phyloP scores from a whole-genome alignment of 106 monocot genomes.

The Platanthera zijinensis region DNA sequence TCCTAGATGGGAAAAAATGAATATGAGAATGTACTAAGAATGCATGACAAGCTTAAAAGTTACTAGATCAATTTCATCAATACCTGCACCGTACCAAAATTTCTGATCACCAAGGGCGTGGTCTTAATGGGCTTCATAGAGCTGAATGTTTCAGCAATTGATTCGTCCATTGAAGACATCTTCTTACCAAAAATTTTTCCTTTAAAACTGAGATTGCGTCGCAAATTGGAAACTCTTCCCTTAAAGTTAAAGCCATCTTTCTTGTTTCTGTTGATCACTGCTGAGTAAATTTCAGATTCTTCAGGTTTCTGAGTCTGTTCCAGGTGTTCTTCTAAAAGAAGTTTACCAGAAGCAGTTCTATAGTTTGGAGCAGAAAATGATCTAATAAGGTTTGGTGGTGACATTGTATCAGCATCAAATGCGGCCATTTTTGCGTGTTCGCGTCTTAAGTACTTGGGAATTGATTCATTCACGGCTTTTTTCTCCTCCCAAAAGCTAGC shows the following conservation, averaged over 20 bases:
- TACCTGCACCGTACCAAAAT: constrained; percentile 30
- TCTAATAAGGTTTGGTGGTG: constrained; percentile 60
- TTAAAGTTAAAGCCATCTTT: constrained; percentile 63
- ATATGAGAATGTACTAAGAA: not conserved
- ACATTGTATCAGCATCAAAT: constrained; percentile 17
- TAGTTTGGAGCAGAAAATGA: constrained; percentile 77
- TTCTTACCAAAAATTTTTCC: constrained; percentile 69
- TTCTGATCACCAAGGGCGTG: constrained; percentile 32
- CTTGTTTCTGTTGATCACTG: constrained; percentile 28
- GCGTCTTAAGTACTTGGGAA: constrained; percentile 35
- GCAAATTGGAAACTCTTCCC: constrained; percentile 54
- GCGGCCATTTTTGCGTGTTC: constrained; percentile 4
- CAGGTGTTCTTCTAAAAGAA: constrained; percentile 51
- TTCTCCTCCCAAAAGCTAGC: constrained; percentile 27
- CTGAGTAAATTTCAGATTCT: constrained; percentile 21
- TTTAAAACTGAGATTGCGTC: constrained; percentile 45
- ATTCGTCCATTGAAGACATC: constrained; percentile 25
- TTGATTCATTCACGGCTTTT: constrained; percentile 17
- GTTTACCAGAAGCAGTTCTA: constrained; percentile 57
- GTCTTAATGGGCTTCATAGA: constrained; percentile 17
- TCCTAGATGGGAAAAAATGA: constrained; percentile 45
- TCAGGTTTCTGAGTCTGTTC: constrained; percentile 36
- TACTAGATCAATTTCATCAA: not conserved
- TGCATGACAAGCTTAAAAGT: not conserved
- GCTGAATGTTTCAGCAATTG: constrained; percentile 19